Base-by-base conservation (phyloP, 2,329 filamentous ascomycete genomes). In the Colletotrichum sp. region DNA sequence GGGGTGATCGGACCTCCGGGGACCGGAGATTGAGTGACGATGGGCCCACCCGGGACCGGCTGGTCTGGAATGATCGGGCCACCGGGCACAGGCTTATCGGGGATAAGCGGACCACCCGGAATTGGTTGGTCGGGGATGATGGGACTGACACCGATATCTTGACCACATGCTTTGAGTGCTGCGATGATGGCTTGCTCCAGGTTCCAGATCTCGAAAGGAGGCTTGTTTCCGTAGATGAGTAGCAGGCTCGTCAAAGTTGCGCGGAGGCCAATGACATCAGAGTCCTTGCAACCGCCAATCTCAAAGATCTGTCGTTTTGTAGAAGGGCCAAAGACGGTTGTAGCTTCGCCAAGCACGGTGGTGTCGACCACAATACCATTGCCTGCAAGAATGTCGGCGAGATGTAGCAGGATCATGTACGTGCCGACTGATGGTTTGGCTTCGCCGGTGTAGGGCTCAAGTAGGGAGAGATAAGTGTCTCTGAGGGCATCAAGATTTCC, bases 101-200 rank as follows among this genome's bases (percentile, higher is more conserved):
- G 83, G 15, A 79, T 77, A 48, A 85, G 76, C 62, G 82, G 79
- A 2, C 82, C 83, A 36, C 83, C 82, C 10, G 83, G 81, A 71
- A 82, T 68, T 30, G 80, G 70, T 28, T 75, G 77, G 62, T 78
- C 80, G 22, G 81, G 81, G 10, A 78, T 75, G 60, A 81, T 75
- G 59, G 68, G 68, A 1, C 77, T 44, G 34, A 59, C 71, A 34
- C 39, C 65, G 48, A 75, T 36, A 18, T 77, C 72, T 32, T 77
- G 34, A 18, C 60, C 34, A 67, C 78, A 79, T 32, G 76, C 73
- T 55, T 72, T 65, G 60, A 78, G 77, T 4, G 77, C 77, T 22
- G 78, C 75, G 60, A 68, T 76, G 67, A 79, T 75, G 55, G 78
- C 75, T 44, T 77, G 75, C 57, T 77, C 72, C 26, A 79, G 52